A percentile compares a stretch with the other conserved stretches of the same genome.
Conservation (phyloP, 805 yeast species). For the Martiniozyma abietophila region DNA sequence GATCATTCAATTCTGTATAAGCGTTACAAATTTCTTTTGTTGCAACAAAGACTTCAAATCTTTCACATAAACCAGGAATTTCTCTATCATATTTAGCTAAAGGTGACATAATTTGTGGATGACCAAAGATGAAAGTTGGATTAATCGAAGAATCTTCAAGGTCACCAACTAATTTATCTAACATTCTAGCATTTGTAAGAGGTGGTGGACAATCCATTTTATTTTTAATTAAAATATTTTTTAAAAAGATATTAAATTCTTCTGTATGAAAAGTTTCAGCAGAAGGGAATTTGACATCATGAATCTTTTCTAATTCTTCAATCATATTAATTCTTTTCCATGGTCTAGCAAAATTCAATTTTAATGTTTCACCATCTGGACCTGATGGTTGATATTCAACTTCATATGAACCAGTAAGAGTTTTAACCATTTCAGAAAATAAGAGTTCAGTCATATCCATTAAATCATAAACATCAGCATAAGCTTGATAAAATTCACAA, state of each 20-base stretch:
- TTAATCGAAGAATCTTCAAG: constrained; percentile 89
- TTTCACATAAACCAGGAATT: constrained; percentile 90
- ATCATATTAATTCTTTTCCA: constrained; percentile 99
- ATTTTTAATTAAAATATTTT: constrained; percentile 65
- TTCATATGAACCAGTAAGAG: constrained; percentile 82
- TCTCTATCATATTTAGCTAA: constrained; percentile 93
- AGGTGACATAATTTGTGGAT: constrained; percentile 99
- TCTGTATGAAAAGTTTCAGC: constrained; percentile 92
- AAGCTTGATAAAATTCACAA: constrained; percentile 97
- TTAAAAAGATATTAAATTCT: constrained; percentile 87
- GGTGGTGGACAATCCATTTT: constrained; percentile 83
- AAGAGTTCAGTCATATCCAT: constrained; percentile 91
- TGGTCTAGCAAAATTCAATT: constrained; percentile 86
- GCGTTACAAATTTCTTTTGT: constrained; percentile 98
- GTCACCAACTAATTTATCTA: constrained; percentile 96
- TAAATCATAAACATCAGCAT: constrained; percentile 92
- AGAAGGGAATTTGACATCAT: constrained; percentile 85
- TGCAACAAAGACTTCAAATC: constrained; percentile 97
- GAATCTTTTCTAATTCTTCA: constrained; percentile 83
- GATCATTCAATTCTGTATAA: constrained; percentile 97
- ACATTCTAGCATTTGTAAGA: constrained; percentile 95
- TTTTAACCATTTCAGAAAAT: constrained; percentile 96
- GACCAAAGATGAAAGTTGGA: constrained; percentile 97
- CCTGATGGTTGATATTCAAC: constrained; percentile 90
- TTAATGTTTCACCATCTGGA: constrained; percentile 69